Evolutionary conservation across 495 filamentous ascomycete species (phyloP).

Genomic region (Jackrogersella minutella): DNA sequence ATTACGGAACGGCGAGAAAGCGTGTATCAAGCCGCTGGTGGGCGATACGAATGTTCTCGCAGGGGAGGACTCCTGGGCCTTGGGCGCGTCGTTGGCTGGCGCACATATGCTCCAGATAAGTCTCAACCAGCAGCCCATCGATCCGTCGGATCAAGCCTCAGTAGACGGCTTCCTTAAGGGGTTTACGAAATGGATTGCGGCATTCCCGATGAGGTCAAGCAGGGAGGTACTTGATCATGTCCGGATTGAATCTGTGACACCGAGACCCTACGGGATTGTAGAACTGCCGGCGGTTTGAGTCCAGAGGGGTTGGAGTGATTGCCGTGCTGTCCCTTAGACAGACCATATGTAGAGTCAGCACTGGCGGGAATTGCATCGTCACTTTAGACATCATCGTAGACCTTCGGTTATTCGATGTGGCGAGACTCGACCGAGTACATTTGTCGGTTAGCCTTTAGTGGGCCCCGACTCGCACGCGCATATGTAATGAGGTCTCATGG

Average conservation of each 20-base stretch:
- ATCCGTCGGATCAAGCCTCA: constrained; percentile 37
- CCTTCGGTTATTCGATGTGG: not conserved
- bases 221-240: constrained; percentile 33
- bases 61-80: constrained; percentile 22
- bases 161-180: constrained; percentile 26
- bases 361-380: not conserved
- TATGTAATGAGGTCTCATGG: not conserved
- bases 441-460: not conserved
- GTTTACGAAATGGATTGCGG: constrained; percentile 25
- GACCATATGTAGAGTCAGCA: not conserved
- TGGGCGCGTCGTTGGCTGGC: constrained; percentile 30
- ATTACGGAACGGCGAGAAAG: constrained; percentile 54
- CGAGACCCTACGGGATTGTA: constrained; percentile 10
- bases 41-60: constrained; percentile 27
- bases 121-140: constrained; percentile 61
- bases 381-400: not conserved
- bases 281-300: constrained; percentile 3
- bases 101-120: constrained; percentile 58
- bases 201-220: constrained; percentile 18
- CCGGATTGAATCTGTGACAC: constrained; percentile 13
- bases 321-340: not conserved
- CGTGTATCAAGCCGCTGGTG: constrained; percentile 50
- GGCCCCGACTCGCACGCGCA: not conserved
- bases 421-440: not conserved
- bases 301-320: not conserved